These are phyloP conservation scores for Leucaena leucocephala DNA, from an alignment of 306 rosid species.

Conservation along the genomic window DNA sequence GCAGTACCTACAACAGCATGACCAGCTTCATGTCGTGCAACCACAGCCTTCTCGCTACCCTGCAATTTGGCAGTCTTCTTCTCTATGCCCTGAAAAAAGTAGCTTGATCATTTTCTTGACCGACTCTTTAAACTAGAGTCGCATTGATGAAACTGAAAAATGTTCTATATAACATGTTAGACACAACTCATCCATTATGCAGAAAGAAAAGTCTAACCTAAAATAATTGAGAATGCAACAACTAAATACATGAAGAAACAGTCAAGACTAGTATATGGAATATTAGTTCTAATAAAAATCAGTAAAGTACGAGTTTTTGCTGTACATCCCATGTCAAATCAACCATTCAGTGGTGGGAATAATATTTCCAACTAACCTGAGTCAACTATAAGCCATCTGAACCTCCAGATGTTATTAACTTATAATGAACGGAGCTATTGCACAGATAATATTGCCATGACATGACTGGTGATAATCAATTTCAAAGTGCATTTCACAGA, in stretches of 20 bases:
- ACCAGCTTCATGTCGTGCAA: conserved; percentile 99
- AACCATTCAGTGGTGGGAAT: not conserved
- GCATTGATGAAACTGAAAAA: conserved; percentile 18
- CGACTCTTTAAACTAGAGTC: conserved; percentile 1
- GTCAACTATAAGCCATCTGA: not conserved
- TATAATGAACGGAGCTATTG: not conserved
- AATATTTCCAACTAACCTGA: conserved; percentile 13
- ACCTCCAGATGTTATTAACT: not conserved
- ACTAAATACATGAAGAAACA: conserved; percentile 16
- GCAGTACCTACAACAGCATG: conserved; percentile 99
- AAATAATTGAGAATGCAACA: conserved; percentile 4
- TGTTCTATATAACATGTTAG: not conserved
- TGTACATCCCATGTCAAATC: conserved; percentile 4
- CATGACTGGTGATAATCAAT: not conserved
- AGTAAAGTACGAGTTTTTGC: not conserved
- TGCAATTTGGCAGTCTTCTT: conserved; percentile 91
- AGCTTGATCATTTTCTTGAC: conserved; percentile 42
- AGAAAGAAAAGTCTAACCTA: conserved; percentile 23
- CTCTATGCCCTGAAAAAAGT: conserved; percentile 83
- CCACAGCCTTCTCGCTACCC: conserved; percentile 94
- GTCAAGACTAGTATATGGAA: not conserved
- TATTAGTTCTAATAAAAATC: conserved; percentile 1
- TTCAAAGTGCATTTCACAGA: not conserved
- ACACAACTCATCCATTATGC: conserved; percentile 2
- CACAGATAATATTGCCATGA: not conserved